Base-by-base conservation (phyloP, 2,329 filamentous ascomycete species). In the Byssochlamys sp. region DNA sequence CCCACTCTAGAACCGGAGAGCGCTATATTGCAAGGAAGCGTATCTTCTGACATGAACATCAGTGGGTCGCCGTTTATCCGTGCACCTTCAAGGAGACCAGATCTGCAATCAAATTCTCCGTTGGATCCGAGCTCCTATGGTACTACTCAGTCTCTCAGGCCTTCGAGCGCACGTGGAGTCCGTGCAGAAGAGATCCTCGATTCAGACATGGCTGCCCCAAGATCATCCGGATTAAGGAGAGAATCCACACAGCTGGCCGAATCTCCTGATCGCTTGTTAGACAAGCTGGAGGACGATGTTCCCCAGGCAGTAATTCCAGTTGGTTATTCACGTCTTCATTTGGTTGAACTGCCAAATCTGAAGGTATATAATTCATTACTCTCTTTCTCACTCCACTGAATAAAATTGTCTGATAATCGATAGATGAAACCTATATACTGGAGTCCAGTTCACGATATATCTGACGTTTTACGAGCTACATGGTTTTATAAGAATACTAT, bases 401-500 rank as follows among this genome's bases (percentile, higher is more conserved):
- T 6, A 2, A 26, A 24, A 28, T 12, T 14, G 24, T 25, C 53
- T 57, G 25, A 60, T 10, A 33, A 35, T 19, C 19, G 4, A 11
- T 81, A 89, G 67, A 95, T 99, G 91, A 90, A 91, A 71, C 94
- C 94, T 0, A 96, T 97, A 59, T 99, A 99, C 70, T 99, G 94
- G 94, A 91, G 88, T 19, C 92, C 94, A 6, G 82, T 97, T 31
- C 91, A 95, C 66, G 94, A 97, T 67, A 83, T 95, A 31, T 87
- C 90, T 5, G 80, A 85, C 35, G 91, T 97, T 1, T 81, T 88
- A 58, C 82, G 94, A 62, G 91, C 89, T 0, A 97, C 92, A 0
- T 99, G 94, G 94, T 99, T 99, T 71, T 97, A 97, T 73, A 88
- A 88, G 75, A 91, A 96, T 68, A 92, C 88, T 0, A 96, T 97